These are phyloP conservation scores for Gnaphalium uliginosum DNA, from an alignment of 129 eudicot genomes.

Conservation along the genomic window DNA sequence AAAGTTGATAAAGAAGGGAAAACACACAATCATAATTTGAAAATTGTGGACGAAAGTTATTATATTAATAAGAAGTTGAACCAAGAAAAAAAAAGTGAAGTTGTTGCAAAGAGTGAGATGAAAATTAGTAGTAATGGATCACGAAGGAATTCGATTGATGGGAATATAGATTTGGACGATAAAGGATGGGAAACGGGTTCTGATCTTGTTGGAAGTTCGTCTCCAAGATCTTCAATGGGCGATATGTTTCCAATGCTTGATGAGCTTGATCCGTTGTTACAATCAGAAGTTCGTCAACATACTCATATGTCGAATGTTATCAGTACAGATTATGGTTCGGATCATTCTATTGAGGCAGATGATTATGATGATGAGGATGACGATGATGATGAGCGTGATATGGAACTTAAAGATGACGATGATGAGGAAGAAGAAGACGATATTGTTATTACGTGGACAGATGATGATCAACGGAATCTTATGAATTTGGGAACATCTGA, in stretches of 20 bases:
- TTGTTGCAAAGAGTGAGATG: conserved; percentile 19
- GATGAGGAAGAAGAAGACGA: conserved; percentile 40
- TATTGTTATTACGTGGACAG: conserved; percentile 69
- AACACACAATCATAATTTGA: not conserved
- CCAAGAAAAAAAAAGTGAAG: conserved; percentile 31
- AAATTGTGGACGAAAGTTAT: not conserved
- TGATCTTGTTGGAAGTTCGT: conserved; percentile 69
- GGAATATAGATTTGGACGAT: conserved; percentile 32
- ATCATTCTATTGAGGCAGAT: conserved; percentile 40
- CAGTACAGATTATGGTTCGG: conserved; percentile 45
- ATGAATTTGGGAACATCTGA: conserved; percentile 81
- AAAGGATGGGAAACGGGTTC: conserved; percentile 65
- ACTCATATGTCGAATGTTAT: conserved; percentile 48
- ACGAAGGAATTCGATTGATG: conserved; percentile 43
- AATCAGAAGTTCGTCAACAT: conserved; percentile 7
- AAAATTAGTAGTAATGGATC: conserved; percentile 38
- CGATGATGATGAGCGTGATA: conserved; percentile 39
- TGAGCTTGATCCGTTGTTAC: conserved; percentile 63
- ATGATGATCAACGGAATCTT: conserved; percentile 79
- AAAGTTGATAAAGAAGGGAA: conserved; percentile 37
- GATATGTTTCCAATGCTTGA: conserved; percentile 74
- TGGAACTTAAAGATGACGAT: conserved; percentile 38
- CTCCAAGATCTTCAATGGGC: conserved; percentile 76
- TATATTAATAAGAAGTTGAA: conserved; percentile 29
- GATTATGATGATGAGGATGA: conserved; percentile 38